Percentiles rank a stretch among this genome's conserved stretches.
phyloP scores from a whole-genome alignment of 2,329 filamentous ascomycete genomes.

The Septoria petroselini region DNA sequence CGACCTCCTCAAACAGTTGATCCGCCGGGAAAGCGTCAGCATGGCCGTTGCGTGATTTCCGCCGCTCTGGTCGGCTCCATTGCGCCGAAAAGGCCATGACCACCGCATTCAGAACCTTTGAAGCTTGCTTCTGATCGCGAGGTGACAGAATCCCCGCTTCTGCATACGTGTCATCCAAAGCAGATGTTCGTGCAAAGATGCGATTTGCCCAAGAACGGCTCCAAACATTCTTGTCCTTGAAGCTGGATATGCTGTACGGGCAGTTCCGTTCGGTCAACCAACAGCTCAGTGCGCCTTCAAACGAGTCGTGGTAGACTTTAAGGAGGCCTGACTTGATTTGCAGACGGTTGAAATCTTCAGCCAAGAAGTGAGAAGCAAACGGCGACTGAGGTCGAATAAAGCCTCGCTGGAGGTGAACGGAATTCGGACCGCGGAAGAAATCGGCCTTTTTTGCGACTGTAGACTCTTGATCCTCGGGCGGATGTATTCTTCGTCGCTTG shows the following conservation, averaged over 20 bases:
- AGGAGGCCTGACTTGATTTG: constrained; percentile 20
- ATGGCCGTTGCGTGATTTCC: not conserved
- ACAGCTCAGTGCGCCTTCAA: constrained; percentile 23
- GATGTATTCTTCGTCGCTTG: not conserved
- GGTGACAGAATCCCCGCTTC: constrained; percentile 18
- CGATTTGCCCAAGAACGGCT: constrained; percentile 21
- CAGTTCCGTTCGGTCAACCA: constrained; percentile 25
- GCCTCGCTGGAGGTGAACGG: not conserved
- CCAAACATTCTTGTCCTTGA: constrained; percentile 22
- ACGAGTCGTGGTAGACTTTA: constrained; percentile 24
- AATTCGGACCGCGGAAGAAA: not conserved
- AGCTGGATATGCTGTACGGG: constrained; percentile 19
- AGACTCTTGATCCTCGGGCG: not conserved
- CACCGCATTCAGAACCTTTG: constrained; percentile 19
- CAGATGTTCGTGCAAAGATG: constrained; percentile 22
- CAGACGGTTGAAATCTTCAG: constrained; percentile 16
- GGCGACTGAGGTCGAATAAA: constrained; percentile 15
- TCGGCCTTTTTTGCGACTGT: not conserved
- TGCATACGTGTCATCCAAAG: constrained; percentile 20
- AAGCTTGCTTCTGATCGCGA: constrained; percentile 17
- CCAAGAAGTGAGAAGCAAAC: constrained; percentile 17
- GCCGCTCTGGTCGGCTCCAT: constrained; percentile 18
- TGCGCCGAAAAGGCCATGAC: constrained; percentile 25
- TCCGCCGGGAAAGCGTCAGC: not conserved
- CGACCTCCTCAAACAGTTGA: constrained; percentile 6